phyloP scores from a whole-genome alignment of 176 grass and related monocot genomes.

The Poa pratensis region DNA sequence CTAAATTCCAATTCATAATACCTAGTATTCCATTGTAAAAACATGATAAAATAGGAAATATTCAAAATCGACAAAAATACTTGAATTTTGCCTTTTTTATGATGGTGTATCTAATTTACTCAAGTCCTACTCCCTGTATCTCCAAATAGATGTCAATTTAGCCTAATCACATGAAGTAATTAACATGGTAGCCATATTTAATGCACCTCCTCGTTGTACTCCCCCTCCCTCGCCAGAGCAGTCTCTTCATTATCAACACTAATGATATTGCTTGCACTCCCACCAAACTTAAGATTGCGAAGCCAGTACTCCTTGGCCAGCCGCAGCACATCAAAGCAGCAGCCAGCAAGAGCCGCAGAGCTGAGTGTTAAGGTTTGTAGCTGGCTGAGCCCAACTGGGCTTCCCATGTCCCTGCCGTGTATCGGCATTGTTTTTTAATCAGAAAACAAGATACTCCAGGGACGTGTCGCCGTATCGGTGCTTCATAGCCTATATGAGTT shows the following conservation, averaged over 20 bases:
- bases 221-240: too few relatives aligned
- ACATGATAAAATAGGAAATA: background rate
- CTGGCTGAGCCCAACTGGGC: too few relatives aligned
- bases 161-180: background rate
- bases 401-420: too few relatives aligned
- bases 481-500: background rate
- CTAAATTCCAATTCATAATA: background rate
- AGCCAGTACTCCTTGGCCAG: too few relatives aligned
- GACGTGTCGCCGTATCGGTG: too few relatives aligned
- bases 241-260: too few relatives aligned
- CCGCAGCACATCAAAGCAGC: too few relatives aligned
- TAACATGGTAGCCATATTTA: slow-evolving; percentile 8
- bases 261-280: too few relatives aligned
- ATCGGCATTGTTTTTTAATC: too few relatives aligned
- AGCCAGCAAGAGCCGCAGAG: too few relatives aligned
- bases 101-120: background rate
- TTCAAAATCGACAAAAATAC: background rate
- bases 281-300: background rate
- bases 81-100: background rate
- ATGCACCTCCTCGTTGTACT: background rate
- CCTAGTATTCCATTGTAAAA: background rate
- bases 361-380: too few relatives aligned
- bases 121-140: background rate
- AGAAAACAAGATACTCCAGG: too few relatives aligned
- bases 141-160: background rate